These are phyloP conservation scores for Cutaneotrichosporon sp. DNA, from an alignment of 1,284 basidiomycete species.

Conservation along the genomic window DNA sequence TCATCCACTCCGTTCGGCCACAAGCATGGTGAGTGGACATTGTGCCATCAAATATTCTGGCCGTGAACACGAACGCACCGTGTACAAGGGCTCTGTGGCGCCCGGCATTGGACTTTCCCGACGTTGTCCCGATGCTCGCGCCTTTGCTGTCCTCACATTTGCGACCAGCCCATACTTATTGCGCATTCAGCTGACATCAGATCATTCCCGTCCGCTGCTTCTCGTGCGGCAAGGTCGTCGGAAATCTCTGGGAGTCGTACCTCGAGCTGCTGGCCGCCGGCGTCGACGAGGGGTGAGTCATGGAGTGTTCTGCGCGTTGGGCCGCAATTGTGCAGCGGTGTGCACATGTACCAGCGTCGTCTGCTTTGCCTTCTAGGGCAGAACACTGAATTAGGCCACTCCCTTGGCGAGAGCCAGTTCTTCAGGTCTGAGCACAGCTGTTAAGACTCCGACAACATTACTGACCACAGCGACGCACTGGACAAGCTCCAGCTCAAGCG, in stretches of 20 bases:
- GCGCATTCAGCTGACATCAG: constrained; percentile 25
- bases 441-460: not conserved
- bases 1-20: not conserved
- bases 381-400: too few relatives aligned
- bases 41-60: not conserved
- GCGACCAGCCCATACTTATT: too few relatives aligned
- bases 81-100: too few relatives aligned
- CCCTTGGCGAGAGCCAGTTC: too few relatives aligned
- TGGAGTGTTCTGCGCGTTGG: too few relatives aligned
- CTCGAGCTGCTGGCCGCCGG: constrained; percentile 71
- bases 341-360: too few relatives aligned
- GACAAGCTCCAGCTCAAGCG: constrained; percentile 86
- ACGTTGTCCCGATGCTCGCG: too few relatives aligned
- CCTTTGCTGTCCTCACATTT: too few relatives aligned
- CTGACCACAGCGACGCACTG: constrained; percentile 70
- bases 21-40: not conserved
- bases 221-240: constrained; percentile 88
- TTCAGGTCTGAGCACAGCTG: constrained; percentile 9
- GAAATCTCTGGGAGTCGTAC: constrained; percentile 87
- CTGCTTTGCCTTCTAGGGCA: too few relatives aligned
- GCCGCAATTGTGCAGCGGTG: too few relatives aligned
- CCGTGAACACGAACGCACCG: too few relatives aligned
- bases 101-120: too few relatives aligned
- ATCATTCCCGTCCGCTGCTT: constrained; percentile 56
- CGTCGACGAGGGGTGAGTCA: constrained; percentile 73